Conservation (phyloP, 345 rosid genomes). For the Hibiscus tridactylites region DNA sequence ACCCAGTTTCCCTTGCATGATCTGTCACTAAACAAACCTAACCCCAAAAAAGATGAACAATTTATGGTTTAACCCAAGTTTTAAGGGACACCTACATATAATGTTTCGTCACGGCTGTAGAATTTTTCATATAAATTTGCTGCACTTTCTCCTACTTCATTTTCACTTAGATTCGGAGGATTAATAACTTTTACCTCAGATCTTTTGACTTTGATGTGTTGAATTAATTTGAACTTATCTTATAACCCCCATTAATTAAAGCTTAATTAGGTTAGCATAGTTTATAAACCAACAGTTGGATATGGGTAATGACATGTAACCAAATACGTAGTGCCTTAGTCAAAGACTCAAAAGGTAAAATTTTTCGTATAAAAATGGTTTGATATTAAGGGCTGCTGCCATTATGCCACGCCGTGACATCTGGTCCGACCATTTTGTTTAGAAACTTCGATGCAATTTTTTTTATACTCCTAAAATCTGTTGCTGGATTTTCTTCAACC, state of each 20-base stretch:
- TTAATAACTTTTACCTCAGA: neutral
- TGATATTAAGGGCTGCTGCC: too few relatives aligned
- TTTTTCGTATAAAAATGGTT: neutral
- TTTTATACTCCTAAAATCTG: neutral
- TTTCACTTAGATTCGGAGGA: neutral
- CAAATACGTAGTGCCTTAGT: neutral
- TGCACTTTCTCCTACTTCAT: neutral
- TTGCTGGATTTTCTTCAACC: neutral
- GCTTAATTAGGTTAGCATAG: too few relatives aligned
- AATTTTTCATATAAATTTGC: neutral
- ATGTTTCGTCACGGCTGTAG: neutral
- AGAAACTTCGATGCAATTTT: neutral
- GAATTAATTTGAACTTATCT: neutral
- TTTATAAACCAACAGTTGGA: neutral
- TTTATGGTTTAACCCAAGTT: neutral
- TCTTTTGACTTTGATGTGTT: neutral
- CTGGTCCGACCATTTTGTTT: neutral
- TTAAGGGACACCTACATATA: neutral
- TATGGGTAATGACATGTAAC: neutral
- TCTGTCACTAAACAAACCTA: constrained; percentile 3
- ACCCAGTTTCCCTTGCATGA: neutral
- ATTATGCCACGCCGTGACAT: too few relatives aligned
- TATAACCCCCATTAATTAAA: neutral
- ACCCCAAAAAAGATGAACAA: neutral
- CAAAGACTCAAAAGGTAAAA: neutral